Conservation (phyloP, 805 yeast species). For the Candida oleophila region DNA sequence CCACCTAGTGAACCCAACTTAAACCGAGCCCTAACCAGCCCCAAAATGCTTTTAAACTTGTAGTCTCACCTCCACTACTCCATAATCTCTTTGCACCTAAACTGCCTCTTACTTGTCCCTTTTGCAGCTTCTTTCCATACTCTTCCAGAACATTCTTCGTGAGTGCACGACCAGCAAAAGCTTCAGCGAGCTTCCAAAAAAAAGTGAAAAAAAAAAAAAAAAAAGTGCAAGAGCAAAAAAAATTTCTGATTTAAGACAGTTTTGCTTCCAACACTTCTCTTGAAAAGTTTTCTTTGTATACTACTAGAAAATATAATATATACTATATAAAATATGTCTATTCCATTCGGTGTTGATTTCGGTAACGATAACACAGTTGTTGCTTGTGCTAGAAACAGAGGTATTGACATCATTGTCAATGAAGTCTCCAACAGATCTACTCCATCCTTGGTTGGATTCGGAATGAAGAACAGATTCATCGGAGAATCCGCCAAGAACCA, state of each 20-base stretch:
- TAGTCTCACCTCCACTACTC: neutral
- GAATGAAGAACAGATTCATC: conserved; percentile 80
- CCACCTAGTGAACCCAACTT: no score
- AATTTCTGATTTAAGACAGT: no score
- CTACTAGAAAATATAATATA: no score
- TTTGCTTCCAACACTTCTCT: no score
- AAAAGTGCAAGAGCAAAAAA: no score
- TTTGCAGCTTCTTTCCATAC: neutral
- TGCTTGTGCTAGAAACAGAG: conserved; percentile 96
- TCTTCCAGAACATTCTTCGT: conserved; percentile 5
- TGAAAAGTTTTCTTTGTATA: no score
- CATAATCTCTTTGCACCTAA: neutral
- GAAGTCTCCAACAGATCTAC: conserved; percentile 98
- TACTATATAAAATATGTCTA: conserved; percentile 74
- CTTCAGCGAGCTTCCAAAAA: neutral
- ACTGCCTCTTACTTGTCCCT: neutral
- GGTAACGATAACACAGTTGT: conserved; percentile 93
- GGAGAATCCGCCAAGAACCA: conserved; percentile 97
- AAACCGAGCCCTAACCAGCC: neutral
- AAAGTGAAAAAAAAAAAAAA: conserved; percentile 4
- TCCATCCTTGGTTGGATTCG: conserved; percentile 89
- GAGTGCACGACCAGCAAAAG: conserved; percentile 3
- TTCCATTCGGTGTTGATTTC: conserved; percentile 96
- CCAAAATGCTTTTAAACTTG: neutral
- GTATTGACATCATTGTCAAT: conserved; percentile 96